These are phyloP conservation scores for Mycena filopes DNA, from an alignment of 768 basidiomycete species.

Conservation along the genomic window DNA sequence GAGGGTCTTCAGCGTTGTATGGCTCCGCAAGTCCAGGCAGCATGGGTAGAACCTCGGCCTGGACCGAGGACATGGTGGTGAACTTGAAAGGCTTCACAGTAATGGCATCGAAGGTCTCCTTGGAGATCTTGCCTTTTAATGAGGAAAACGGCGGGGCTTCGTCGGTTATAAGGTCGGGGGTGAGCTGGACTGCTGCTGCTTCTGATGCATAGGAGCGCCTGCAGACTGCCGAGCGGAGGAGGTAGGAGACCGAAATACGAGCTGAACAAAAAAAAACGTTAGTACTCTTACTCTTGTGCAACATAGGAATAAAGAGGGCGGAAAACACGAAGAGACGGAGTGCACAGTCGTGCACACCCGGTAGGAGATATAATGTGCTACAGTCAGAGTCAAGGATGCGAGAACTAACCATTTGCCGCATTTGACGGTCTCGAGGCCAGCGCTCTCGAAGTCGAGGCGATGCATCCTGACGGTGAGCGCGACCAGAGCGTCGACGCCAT, in stretches of 20 bases:
- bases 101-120: constrained; percentile 65
- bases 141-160: constrained; percentile 37
- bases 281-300: background rate
- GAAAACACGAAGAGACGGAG: no score
- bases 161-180: background rate
- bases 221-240: constrained; percentile 8
- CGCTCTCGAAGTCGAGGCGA: constrained; percentile 25
- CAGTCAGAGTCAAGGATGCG: background rate
- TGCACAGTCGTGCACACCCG: background rate
- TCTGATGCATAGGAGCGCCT: constrained; percentile 17
- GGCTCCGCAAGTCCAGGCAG: constrained; percentile 76
- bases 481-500: constrained; percentile 28
- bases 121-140: constrained; percentile 52
- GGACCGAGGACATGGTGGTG: constrained; percentile 82
- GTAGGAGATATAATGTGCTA: background rate
- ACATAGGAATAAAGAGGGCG: no score
- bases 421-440: constrained; percentile 11
- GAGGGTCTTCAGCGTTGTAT: constrained; percentile 48
- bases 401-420: constrained; percentile 7
- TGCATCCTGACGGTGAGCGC: constrained; percentile 28
- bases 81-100: constrained; percentile 73
- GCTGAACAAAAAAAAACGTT: background rate
- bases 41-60: constrained; percentile 79
- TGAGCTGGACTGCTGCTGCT: background rate
- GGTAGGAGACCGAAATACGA: constrained; percentile 1